These are phyloP conservation scores for Clavispora vitiphila DNA, from an alignment of 805 yeast species.

Conservation along the genomic window DNA sequence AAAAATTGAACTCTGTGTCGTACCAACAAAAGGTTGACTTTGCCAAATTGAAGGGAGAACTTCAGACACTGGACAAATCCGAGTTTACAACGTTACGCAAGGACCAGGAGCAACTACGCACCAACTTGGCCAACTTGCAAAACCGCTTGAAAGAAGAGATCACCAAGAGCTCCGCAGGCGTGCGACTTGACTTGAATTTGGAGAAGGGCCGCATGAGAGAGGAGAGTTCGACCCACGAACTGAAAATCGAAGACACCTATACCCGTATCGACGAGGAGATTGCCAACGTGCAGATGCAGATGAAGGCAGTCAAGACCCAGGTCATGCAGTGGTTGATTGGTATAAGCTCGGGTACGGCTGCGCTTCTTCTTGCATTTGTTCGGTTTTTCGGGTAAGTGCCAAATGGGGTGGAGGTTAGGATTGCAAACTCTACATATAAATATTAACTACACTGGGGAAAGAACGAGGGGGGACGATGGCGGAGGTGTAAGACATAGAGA, in stretches of 20 bases:
- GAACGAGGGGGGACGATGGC: too few species aligned
- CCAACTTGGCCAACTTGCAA: constrained; percentile 81
- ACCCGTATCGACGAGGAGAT: constrained; percentile 94
- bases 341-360: constrained; percentile 97
- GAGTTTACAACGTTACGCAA: constrained; percentile 78
- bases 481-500: too few species aligned
- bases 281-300: constrained; percentile 90
- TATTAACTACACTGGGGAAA: too few species aligned
- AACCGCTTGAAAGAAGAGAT: constrained; percentile 87
- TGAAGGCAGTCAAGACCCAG: constrained; percentile 91
- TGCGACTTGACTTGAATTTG: constrained; percentile 81
- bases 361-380: constrained; percentile 86
- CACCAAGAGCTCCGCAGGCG: constrained; percentile 84
- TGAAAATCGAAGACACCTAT: constrained; percentile 90
- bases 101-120: constrained; percentile 80
- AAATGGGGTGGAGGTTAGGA: not conserved
- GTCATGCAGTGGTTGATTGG: constrained; percentile 98
- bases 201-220: constrained; percentile 96
- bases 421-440: not conserved
- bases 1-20: constrained; percentile 73
- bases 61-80: constrained; percentile 79
- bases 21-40: constrained; percentile 97
- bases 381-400: constrained; percentile 56
- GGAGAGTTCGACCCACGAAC: constrained; percentile 87
- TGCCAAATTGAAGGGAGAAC: constrained; percentile 88